These are phyloP conservation scores for Seiridium cupressi DNA, from an alignment of 2,329 filamentous ascomycete genomes.

Conservation along the genomic window DNA sequence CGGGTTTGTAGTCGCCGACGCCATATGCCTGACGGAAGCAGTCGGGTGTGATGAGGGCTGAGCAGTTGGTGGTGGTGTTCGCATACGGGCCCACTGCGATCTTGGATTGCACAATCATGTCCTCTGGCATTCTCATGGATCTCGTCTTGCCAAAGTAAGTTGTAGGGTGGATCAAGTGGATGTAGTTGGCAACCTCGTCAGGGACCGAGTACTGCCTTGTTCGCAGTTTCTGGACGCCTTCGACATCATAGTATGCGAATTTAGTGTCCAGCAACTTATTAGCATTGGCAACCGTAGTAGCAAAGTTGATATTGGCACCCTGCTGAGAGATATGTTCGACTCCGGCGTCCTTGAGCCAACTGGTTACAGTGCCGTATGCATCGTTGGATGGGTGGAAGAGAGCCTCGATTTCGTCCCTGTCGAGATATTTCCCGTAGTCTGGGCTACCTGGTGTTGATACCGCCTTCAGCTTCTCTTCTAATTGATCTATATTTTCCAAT, in stretches of 20 bases:
- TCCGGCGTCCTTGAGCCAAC: conserved; percentile 18
- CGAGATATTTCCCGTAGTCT: conserved; percentile 21
- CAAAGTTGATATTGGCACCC: conserved; percentile 23
- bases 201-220: conserved; percentile 18
- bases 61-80: conserved; percentile 20
- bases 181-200: conserved; percentile 27
- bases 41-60: conserved; percentile 38
- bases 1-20: conserved; percentile 42
- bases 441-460: conserved; percentile 20
- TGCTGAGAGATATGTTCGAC: conserved; percentile 13
- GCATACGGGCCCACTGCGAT: background rate
- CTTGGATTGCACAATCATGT: background rate
- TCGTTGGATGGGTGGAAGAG: conserved; percentile 18
- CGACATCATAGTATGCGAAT: conserved; percentile 29
- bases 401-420: conserved; percentile 17
- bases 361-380: conserved; percentile 16
- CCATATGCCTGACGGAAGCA: conserved; percentile 50
- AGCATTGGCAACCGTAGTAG: conserved; percentile 20
- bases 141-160: conserved; percentile 36
- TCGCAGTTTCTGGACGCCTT: conserved; percentile 28
- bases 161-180: conserved; percentile 40
- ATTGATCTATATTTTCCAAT: conserved; percentile 20
- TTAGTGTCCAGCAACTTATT: conserved; percentile 25
- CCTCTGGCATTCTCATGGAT: conserved; percentile 8
- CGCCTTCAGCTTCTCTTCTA: conserved; percentile 18